Conservation (phyloP, 306 rosid genomes). For the Acmispon strigosus region DNA sequence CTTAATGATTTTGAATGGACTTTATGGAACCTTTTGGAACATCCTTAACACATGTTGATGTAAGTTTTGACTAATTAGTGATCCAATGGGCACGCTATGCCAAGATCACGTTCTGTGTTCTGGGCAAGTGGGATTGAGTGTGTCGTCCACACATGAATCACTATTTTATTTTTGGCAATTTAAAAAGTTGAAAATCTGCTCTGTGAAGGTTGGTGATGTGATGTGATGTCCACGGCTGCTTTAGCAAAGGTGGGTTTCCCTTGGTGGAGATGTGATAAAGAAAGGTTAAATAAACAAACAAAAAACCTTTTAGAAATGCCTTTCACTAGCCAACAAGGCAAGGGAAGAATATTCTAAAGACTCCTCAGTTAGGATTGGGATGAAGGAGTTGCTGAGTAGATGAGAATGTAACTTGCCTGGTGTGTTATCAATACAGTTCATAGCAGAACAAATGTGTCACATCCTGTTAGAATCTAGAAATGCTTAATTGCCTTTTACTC, state of each 20-base stretch:
- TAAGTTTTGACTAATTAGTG: neutral
- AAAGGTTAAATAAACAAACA: neutral
- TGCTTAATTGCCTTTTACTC: neutral
- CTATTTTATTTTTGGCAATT: neutral
- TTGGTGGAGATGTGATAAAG: constrained; percentile 42
- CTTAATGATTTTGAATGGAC: neutral
- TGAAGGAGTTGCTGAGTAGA: neutral
- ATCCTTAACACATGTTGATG: neutral
- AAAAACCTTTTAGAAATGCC: constrained; percentile 2
- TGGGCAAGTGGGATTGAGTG: neutral
- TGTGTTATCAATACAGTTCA: neutral
- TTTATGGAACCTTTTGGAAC: neutral
- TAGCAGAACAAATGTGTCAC: neutral
- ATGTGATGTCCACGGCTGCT: constrained; percentile 36
- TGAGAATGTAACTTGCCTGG: neutral
- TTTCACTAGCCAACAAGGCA: neutral
- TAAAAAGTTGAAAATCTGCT: neutral
- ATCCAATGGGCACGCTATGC: constrained; percentile 8
- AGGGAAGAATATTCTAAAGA: constrained; percentile 13
- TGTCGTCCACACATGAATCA: constrained; percentile 1
- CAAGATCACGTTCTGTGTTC: neutral
- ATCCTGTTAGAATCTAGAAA: neutral
- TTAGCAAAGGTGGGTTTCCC: constrained; percentile 34
- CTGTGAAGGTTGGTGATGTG: constrained; percentile 33
- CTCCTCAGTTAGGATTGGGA: neutral